These are phyloP conservation scores for Leishmania braziliensis DNA, from an alignment of 208 protist genomes.

Conservation along the genomic window DNA sequence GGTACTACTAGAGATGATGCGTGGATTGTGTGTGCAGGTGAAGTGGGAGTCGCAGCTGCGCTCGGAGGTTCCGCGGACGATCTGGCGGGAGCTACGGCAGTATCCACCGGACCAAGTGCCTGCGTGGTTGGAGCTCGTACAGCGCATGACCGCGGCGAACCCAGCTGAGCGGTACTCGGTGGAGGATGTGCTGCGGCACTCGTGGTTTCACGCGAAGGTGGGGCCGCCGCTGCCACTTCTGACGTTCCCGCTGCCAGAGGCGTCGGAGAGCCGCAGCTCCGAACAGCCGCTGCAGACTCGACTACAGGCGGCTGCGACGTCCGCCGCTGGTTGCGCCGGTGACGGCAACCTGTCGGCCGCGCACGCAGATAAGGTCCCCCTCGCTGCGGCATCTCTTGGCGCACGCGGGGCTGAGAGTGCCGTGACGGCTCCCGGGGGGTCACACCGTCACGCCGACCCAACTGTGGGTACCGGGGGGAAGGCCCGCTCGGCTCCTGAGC, in stretches of 20 bases:
- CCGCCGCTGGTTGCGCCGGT: background rate
- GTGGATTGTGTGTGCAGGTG: slow-evolving; percentile 46
- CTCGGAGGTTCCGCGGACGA: slow-evolving; percentile 32
- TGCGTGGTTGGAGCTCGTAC: slow-evolving; percentile 60
- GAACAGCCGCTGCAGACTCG: background rate
- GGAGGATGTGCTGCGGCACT: slow-evolving; percentile 60
- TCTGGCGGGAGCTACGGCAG: slow-evolving; percentile 25
- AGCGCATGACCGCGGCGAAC: slow-evolving; percentile 58
- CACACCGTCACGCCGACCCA: background rate
- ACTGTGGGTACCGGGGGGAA: background rate
- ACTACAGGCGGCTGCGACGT: background rate
- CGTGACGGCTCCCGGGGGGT: background rate
- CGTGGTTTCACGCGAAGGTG: slow-evolving; percentile 43
- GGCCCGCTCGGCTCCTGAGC: background rate
- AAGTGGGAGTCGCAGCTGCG: slow-evolving; percentile 36
- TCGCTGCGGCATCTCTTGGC: background rate
- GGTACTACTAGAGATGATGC: slow-evolving; percentile 83
- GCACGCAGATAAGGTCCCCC: background rate
- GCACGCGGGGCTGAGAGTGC: background rate
- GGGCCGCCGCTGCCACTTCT: slow-evolving; percentile 25
- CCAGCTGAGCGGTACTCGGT: slow-evolving; percentile 56
- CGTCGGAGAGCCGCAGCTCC: background rate
- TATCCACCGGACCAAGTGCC: slow-evolving; percentile 23
- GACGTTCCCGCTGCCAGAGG: slow-evolving; percentile 26
- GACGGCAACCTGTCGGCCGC: background rate